Conservation (phyloP, 352 stramenopile genomes). For the Pseudoperonospora humuli region DNA sequence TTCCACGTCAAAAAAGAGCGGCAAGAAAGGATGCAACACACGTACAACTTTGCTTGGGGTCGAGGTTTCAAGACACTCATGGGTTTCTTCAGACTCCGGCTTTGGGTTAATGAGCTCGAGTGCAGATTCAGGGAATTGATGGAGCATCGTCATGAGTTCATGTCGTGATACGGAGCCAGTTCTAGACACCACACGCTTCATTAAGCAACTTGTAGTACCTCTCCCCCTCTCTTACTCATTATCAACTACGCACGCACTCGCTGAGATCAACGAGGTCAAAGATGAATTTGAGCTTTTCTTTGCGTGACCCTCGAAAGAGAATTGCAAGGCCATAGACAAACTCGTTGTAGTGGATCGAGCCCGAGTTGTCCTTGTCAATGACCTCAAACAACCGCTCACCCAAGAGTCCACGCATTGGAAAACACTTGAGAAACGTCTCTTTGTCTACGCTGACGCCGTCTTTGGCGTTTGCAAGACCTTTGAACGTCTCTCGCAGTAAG, state of each 20-base stretch:
- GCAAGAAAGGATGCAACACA: too few relatives aligned
- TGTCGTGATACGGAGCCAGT: slow-evolving; percentile 80
- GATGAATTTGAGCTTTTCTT: slow-evolving; percentile 90
- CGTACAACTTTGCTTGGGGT: slow-evolving; percentile 20
- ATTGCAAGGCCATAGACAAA: slow-evolving; percentile 88
- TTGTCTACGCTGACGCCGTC: slow-evolving; percentile 82
- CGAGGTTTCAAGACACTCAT: slow-evolving; percentile 8
- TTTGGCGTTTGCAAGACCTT: slow-evolving; percentile 53
- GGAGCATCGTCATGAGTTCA: slow-evolving; percentile 79
- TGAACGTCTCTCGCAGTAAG: slow-evolving; percentile 72
- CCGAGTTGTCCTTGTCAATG: slow-evolving; percentile 87
- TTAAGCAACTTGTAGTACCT: too few relatives aligned
- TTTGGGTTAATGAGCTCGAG: slow-evolving; percentile 51
- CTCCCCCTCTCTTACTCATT: too few relatives aligned
- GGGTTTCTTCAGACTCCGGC: slow-evolving; percentile 6
- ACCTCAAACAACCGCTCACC: slow-evolving; percentile 89
- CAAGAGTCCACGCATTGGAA: slow-evolving; percentile 85
- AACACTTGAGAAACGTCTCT: slow-evolving; percentile 91
- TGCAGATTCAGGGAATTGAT: slow-evolving; percentile 74
- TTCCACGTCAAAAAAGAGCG: background rate
- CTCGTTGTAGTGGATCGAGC: slow-evolving; percentile 87
- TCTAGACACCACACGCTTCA: slow-evolving; percentile 22
- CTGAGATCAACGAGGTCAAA: slow-evolving; percentile 91
- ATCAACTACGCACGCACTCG: slow-evolving; percentile 39
- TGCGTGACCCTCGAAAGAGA: slow-evolving; percentile 71